Evolutionary conservation across 139 green algal species (phyloP).

Genomic region (Marvania coccoides): DNA sequence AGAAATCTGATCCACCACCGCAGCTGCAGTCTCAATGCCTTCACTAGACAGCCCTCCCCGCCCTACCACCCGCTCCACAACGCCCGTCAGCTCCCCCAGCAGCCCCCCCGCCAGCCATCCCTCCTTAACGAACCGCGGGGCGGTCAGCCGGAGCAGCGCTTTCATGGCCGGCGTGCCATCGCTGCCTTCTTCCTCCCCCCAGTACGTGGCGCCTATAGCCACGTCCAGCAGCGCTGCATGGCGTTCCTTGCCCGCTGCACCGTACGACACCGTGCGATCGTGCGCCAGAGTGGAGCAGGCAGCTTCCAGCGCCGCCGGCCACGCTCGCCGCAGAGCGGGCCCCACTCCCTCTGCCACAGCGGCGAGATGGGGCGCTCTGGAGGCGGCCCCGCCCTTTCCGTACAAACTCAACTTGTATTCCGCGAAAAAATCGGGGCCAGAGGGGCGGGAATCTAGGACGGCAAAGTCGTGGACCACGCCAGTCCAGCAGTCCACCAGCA

Average conservation of each 20-base stretch:
- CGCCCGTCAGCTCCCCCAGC: background rate
- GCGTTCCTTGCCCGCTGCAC: background rate
- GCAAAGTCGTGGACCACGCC: constrained; percentile 51
- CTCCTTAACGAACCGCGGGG: background rate
- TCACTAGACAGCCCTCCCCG: background rate
- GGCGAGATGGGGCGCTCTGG: background rate
- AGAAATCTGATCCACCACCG: background rate
- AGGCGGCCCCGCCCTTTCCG: background rate
- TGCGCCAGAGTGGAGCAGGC: constrained; percentile 34
- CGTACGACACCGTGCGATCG: constrained; percentile 1
- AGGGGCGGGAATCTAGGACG: constrained; percentile 18
- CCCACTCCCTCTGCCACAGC: constrained; percentile 9
- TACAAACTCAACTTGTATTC: background rate
- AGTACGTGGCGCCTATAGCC: constrained; percentile 18
- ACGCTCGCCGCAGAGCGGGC: constrained; percentile 19
- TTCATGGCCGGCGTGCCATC: background rate
- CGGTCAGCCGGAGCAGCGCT: constrained; percentile 15
- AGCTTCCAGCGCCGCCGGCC: constrained; percentile 24
- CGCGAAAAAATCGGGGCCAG: background rate
- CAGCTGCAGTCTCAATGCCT: background rate
- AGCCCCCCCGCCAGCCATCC: constrained; percentile 1
- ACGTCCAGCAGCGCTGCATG: constrained; percentile 36
- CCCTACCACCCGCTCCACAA: background rate
- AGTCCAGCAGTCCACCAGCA: constrained; percentile 17
- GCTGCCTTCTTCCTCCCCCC: background rate